Evolutionary conservation across 129 eudicot species (phyloP).

Genomic region (Tagetes patula): DNA sequence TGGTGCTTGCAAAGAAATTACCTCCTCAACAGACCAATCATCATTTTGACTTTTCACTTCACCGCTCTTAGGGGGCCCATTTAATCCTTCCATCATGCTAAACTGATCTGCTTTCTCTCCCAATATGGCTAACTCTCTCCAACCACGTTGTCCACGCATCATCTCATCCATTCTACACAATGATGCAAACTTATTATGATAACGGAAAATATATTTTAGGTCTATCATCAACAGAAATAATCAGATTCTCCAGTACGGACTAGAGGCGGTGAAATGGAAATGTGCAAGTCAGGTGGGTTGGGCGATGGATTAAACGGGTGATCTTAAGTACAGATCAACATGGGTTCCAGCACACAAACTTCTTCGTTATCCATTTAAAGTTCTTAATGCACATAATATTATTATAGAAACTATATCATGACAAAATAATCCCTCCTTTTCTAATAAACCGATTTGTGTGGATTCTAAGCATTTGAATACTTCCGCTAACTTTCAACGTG

Average conservation of each 20-base stretch:
- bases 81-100: conserved; percentile 42
- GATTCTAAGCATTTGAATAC: neutral
- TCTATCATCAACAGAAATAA: too few relatives aligned
- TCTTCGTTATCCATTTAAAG: neutral
- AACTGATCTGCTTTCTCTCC: conserved; percentile 51
- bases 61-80: conserved; percentile 41
- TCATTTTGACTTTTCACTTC: conserved; percentile 38
- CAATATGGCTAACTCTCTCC: conserved; percentile 57
- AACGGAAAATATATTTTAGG: conserved; percentile 1
- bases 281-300: neutral
- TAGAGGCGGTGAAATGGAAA: neutral
- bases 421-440: neutral
- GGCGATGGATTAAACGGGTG: neutral
- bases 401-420: neutral
- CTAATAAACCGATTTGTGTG: neutral
- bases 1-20: conserved; percentile 25
- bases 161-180: conserved; percentile 87
- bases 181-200: conserved; percentile 19
- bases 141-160: conserved; percentile 74
- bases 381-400: neutral
- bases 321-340: neutral
- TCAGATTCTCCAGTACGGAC: too few relatives aligned
- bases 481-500: neutral
- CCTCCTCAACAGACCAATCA: conserved; percentile 68
- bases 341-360: neutral